Percentiles rank a stretch among this genome's conserved stretches.
These are phyloP conservation scores for Cadophora sp. DNA, from an alignment of 2,329 filamentous ascomycete species.

Conservation along the genomic window DNA sequence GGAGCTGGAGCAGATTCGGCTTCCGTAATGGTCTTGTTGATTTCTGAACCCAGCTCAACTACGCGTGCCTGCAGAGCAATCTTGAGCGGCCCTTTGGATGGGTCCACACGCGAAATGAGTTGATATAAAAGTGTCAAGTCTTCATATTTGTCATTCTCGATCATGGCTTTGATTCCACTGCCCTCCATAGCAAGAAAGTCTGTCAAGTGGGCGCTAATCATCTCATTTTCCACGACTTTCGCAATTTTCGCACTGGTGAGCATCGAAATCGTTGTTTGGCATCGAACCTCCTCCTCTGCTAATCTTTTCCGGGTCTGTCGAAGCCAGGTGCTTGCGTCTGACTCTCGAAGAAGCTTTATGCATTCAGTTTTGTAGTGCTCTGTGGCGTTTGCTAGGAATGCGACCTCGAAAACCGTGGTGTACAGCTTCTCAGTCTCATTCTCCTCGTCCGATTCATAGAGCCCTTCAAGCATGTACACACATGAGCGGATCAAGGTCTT, in stretches of 20 bases:
- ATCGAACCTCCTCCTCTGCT: conserved; percentile 81
- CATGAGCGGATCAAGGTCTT: conserved; percentile 82
- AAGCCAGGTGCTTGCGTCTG: conserved; percentile 84
- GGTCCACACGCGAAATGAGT: conserved; percentile 79
- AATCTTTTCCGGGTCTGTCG: conserved; percentile 77
- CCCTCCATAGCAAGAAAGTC: conserved; percentile 86
- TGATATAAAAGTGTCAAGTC: conserved; percentile 84
- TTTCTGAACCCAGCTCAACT: conserved; percentile 79
- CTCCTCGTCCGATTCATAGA: conserved; percentile 84
- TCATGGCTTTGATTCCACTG: conserved; percentile 86
- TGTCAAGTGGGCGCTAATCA: conserved; percentile 78
- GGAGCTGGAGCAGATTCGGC: conserved; percentile 55
- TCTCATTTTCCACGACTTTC: conserved; percentile 77
- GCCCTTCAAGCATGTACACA: conserved; percentile 85
- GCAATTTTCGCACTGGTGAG: conserved; percentile 77
- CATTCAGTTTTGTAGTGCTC: conserved; percentile 81
- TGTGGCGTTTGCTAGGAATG: conserved; percentile 74
- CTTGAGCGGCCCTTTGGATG: conserved; percentile 73
- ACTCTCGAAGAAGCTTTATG: conserved; percentile 73
- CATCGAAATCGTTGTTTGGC: conserved; percentile 79
- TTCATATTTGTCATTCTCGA: conserved; percentile 83
- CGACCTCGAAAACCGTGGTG: conserved; percentile 79
- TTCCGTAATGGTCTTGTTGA: conserved; percentile 72
- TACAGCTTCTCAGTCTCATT: conserved; percentile 83
- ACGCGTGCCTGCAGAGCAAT: conserved; percentile 76